These are phyloP conservation scores for Aureobasidium sp. DNA, from an alignment of 2,329 filamentous ascomycete species.

Conservation along the genomic window DNA sequence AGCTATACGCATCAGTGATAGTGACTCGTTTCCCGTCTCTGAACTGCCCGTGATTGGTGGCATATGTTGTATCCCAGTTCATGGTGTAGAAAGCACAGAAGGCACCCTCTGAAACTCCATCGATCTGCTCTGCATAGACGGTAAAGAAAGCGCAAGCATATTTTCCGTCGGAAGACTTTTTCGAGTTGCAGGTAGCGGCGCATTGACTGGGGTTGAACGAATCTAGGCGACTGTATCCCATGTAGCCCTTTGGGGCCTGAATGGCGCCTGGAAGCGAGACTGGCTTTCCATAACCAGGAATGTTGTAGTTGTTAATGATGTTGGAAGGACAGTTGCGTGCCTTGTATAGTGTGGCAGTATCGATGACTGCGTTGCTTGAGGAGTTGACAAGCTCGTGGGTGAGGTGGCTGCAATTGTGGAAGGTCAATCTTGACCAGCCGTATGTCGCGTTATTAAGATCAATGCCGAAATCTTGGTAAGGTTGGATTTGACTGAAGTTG, in stretches of 20 bases:
- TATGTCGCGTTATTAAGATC: not conserved
- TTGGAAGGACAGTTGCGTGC: not conserved
- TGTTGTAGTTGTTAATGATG: not conserved
- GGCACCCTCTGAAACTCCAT: not conserved
- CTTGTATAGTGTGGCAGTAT: not conserved
- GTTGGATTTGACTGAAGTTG: not conserved
- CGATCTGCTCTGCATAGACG: not conserved
- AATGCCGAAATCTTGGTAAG: not conserved
- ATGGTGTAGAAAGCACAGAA: not conserved
- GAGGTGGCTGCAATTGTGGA: not conserved
- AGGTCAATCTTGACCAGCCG: not conserved
- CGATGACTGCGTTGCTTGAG: not conserved
- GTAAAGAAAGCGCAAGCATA: not conserved
- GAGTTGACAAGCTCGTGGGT: not conserved
- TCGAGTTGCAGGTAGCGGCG: not conserved
- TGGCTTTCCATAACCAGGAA: not conserved
- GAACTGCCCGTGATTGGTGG: not conserved
- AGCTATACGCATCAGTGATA: not conserved
- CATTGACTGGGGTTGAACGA: not conserved
- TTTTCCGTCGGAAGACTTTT: not conserved
- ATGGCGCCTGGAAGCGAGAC: not conserved
- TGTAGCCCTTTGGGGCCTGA: not conserved
- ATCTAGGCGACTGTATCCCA: not conserved
- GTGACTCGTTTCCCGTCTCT: not conserved
- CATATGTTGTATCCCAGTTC: not conserved